Evolutionary conservation across 768 basidiomycete genomes (phyloP).

Genomic region (Hysterangium stoloniferum): DNA sequence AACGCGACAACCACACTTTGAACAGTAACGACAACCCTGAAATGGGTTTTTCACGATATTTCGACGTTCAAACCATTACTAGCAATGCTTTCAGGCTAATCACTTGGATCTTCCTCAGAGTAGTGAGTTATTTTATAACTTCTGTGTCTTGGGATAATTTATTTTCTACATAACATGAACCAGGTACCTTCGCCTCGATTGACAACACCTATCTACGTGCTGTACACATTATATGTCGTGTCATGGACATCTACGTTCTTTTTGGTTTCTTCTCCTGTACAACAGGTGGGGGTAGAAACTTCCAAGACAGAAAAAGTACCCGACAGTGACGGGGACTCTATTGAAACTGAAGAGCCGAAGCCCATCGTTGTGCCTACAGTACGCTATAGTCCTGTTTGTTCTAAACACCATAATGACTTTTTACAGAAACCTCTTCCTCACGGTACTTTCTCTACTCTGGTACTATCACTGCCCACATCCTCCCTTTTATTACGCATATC

Average conservation of each 20-base stretch:
- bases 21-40: background rate
- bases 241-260: constrained; percentile 13
- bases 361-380: background rate
- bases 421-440: background rate
- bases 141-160: background rate
- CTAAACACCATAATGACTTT: background rate
- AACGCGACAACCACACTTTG: background rate
- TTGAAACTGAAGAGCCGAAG: constrained; percentile 1
- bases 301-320: constrained; percentile 8
- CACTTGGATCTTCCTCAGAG: constrained; percentile 41
- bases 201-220: constrained; percentile 22
- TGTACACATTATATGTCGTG: constrained; percentile 23
- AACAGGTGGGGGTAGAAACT: constrained; percentile 8
- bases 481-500: background rate
- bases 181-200: constrained; percentile 35
- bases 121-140: constrained; percentile 29
- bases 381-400: background rate
- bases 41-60: constrained; percentile 4
- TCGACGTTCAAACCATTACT: background rate
- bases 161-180: background rate
- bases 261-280: constrained; percentile 5
- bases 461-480: constrained; percentile 5
- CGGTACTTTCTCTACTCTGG: constrained; percentile 2
- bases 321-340: constrained; percentile 3
- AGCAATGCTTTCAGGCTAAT: constrained; percentile 32